Conservation (phyloP, 495 filamentous ascomycete genomes). For the Sordaria brevicollis region DNA sequence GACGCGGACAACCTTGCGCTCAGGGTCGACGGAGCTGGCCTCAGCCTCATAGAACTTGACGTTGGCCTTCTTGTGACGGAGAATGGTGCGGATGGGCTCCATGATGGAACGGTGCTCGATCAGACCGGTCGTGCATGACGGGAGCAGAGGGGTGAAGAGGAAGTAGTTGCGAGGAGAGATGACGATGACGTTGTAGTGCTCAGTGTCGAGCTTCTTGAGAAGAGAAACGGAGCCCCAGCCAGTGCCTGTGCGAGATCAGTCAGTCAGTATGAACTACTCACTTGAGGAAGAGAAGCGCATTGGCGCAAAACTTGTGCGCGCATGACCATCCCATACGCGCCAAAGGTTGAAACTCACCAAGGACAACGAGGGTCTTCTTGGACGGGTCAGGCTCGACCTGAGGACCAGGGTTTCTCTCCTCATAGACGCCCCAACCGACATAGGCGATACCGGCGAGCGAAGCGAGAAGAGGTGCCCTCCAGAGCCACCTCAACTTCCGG, state of each 20-base stretch:
- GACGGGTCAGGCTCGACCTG: constrained; percentile 69
- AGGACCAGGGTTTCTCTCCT: constrained; percentile 67
- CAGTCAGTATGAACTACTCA: constrained; percentile 6
- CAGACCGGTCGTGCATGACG: constrained; percentile 91
- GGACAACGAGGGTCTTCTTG: constrained; percentile 96
- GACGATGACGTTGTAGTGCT: constrained; percentile 97
- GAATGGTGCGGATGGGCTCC: constrained; percentile 93
- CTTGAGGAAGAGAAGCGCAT: neutral
- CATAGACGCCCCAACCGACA: constrained; percentile 71
- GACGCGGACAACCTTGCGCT: constrained; percentile 77
- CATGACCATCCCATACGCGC: neutral
- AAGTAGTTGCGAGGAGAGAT: constrained; percentile 98
- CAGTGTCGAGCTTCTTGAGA: constrained; percentile 94
- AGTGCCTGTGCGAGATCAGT: constrained; percentile 49
- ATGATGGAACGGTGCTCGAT: constrained; percentile 99
- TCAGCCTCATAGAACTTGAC: constrained; percentile 98
- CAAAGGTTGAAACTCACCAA: constrained; percentile 52
- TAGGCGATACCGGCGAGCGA: constrained; percentile 56
- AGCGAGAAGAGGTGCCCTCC: constrained; percentile 66
- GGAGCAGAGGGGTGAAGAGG: constrained; percentile 95
- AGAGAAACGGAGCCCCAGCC: constrained; percentile 96
- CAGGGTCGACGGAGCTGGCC: constrained; percentile 90
- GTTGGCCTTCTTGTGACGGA: constrained; percentile 79
- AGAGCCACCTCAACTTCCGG: constrained; percentile 42
- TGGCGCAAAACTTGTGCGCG: neutral